phyloP scores from a whole-genome alignment of 257 asterid genomes.

The Avicennia marina region DNA sequence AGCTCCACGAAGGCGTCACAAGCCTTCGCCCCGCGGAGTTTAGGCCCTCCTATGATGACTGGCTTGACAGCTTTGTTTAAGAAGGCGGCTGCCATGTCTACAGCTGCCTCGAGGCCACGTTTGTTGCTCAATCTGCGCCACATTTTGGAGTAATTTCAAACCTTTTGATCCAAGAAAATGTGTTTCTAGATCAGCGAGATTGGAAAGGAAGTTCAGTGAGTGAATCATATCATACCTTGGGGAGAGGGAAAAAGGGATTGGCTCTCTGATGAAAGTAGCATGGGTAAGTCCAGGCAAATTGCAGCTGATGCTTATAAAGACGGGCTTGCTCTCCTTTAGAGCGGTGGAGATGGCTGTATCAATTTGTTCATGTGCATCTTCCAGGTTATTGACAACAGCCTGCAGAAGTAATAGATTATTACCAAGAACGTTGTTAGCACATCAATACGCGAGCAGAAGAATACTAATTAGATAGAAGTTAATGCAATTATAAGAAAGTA shows the following conservation, averaged over 20 bases:
- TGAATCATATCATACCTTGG: no score
- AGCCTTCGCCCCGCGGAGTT: slow-evolving; percentile 58
- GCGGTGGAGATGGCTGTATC: slow-evolving; percentile 78
- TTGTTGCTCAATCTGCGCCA: slow-evolving; percentile 58
- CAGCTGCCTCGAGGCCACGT: slow-evolving; percentile 67
- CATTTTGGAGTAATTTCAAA: not conserved
- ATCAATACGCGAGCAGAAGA: no score
- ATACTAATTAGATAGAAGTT: no score
- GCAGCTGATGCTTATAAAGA: slow-evolving; percentile 77
- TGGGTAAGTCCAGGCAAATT: slow-evolving; percentile 75
- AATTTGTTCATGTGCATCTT: slow-evolving; percentile 88
- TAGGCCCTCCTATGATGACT: slow-evolving; percentile 78
- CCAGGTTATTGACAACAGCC: slow-evolving; percentile 73
- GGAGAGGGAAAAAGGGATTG: slow-evolving; percentile 62
- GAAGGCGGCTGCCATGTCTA: slow-evolving; percentile 60
- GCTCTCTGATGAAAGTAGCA: slow-evolving; percentile 69
- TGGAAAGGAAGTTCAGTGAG: not conserved
- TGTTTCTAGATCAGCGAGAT: not conserved
- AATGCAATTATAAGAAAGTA: no score
- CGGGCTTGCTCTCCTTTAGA: slow-evolving; percentile 82
- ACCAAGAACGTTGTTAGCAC: no score
- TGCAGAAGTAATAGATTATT: slow-evolving; percentile 12
- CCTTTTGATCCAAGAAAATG: not conserved
- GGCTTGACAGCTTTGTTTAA: slow-evolving; percentile 76
- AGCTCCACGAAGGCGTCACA: slow-evolving; percentile 46